phyloP scores from a whole-genome alignment of 192 early-diverging fungal genomes.

The Chytriomyces sp. region DNA sequence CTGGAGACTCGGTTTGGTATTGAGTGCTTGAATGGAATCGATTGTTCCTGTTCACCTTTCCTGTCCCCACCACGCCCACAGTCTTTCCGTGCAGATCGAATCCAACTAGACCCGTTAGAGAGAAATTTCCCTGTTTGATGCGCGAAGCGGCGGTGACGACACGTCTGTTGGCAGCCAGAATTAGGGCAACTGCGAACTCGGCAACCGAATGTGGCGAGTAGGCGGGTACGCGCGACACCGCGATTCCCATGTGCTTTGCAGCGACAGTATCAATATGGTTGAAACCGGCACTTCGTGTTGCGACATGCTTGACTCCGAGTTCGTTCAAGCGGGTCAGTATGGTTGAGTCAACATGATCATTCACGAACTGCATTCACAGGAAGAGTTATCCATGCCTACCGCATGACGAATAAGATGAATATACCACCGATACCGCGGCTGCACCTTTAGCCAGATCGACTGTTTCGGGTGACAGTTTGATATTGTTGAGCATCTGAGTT shows the following conservation, averaged over 20 bases:
- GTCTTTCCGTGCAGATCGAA: slow-evolving; percentile 54
- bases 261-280: slow-evolving; percentile 46
- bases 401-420: too few species aligned
- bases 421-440: too few species aligned
- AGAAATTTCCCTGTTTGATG: slow-evolving; percentile 41
- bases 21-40: not conserved
- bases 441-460: too few species aligned
- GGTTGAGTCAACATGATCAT: slow-evolving; percentile 28
- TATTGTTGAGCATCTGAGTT: too few species aligned
- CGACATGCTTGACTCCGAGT: slow-evolving; percentile 40
- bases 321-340: slow-evolving; percentile 23
- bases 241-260: slow-evolving; percentile 18
- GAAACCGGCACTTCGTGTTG: slow-evolving; percentile 52
- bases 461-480: too few species aligned
- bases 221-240: slow-evolving; percentile 49
- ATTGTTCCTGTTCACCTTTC: slow-evolving; percentile 9
- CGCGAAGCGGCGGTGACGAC: slow-evolving; percentile 35
- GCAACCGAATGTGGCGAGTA: slow-evolving; percentile 53
- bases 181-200: slow-evolving; percentile 46
- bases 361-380: too few species aligned
- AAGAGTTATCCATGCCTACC: too few species aligned
- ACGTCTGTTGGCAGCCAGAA: slow-evolving; percentile 44
- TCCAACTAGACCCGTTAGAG: slow-evolving; percentile 41
- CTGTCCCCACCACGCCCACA: slow-evolving; percentile 46
- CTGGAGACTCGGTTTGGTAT: slow-evolving; percentile 31